These are phyloP conservation scores for Falciphora oryzae DNA, from an alignment of 2,329 filamentous ascomycete genomes.

Conservation along the genomic window DNA sequence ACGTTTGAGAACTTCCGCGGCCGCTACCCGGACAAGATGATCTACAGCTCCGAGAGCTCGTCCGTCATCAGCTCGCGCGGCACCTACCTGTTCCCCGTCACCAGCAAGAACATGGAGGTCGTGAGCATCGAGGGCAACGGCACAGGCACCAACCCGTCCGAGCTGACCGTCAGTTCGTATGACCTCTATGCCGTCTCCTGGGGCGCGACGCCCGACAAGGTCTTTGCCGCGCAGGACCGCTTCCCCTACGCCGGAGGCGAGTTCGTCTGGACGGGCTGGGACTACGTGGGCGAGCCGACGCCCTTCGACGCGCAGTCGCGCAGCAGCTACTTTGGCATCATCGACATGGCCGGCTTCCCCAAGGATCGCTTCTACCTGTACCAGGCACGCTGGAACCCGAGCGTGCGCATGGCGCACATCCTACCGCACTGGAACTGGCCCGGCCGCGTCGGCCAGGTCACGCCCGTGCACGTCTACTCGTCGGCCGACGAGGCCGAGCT, in stretches of 20 bases:
- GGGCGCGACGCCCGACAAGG: constrained; percentile 46
- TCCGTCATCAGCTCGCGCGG: constrained; percentile 44
- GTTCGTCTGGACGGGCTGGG: constrained; percentile 26
- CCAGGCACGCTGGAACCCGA: constrained; percentile 46
- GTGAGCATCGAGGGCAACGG: constrained; percentile 30
- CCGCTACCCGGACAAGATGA: constrained; percentile 40
- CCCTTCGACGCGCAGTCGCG: constrained; percentile 35
- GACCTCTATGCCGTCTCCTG: constrained; percentile 43
- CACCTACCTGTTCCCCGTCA: constrained; percentile 47
- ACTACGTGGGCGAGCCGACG: constrained; percentile 26
- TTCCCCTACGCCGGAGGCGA: constrained; percentile 45
- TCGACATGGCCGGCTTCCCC: constrained; percentile 51
- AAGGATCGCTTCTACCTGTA: constrained; percentile 53
- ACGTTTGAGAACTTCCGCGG: constrained; percentile 38
- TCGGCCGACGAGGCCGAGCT: constrained; percentile 48
- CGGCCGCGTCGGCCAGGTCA: constrained; percentile 37
- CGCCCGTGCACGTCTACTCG: constrained; percentile 49
- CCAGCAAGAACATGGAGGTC: constrained; percentile 20
- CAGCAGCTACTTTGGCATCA: constrained; percentile 50
- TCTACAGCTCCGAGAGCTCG: constrained; percentile 36
- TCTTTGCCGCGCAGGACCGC: constrained; percentile 42
- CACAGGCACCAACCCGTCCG: constrained; percentile 31
- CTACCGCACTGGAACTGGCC: constrained; percentile 53
- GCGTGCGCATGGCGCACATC: constrained; percentile 43
- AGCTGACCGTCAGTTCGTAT: constrained; percentile 40